Evolutionary conservation across 345 rosid species (phyloP), one percentile per base, ranked within the genome.

Genomic region (Eucalyptus viminalis): DNA sequence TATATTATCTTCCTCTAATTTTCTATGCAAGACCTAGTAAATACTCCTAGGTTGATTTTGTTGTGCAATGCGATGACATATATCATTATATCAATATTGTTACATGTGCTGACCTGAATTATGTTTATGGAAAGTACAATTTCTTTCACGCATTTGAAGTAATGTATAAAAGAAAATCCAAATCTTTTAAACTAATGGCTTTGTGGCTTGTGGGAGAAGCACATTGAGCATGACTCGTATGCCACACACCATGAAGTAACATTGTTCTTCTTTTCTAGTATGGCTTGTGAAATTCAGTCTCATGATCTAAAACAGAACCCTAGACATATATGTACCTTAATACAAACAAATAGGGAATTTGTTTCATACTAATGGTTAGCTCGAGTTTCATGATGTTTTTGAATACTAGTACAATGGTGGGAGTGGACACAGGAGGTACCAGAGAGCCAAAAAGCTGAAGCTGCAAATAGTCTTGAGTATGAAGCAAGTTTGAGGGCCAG

Each of bases 401-500:
- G 25, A 69, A 69, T 69, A 43, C 80, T 34, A 0, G 13, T 17
- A 31, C 44, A 17, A 34, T 34, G 80, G 44, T 69, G 44, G 80
- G 13, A 69, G 4, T 34, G 81, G 44, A 76, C 25, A 25, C 80
- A 96, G 98, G 98, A 96, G 91, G 98, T 97, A 17, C 97, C 96
- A 0, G 97, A 96, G 88, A 92, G 91, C 89, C 98, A 95, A 80
- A 93, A 97, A 91, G 94, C 95, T 3, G 99, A 97, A 85, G 94
- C 98, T 0, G 99, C 98, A 11, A 96, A 96, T 87, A 96, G 98
- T 90, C 98, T 96, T 5, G 98, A 94, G 44, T 96, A 95, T 76
- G 99, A 97, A 89, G 99, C 99, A 44, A 96, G 95, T 85, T 95
- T 96, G 90, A 93, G 99, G 93, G 93, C 95, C 54, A 92, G 97